These are phyloP conservation scores for Cubamyces lactineus DNA, from an alignment of 768 basidiomycete genomes.

Conservation along the genomic window DNA sequence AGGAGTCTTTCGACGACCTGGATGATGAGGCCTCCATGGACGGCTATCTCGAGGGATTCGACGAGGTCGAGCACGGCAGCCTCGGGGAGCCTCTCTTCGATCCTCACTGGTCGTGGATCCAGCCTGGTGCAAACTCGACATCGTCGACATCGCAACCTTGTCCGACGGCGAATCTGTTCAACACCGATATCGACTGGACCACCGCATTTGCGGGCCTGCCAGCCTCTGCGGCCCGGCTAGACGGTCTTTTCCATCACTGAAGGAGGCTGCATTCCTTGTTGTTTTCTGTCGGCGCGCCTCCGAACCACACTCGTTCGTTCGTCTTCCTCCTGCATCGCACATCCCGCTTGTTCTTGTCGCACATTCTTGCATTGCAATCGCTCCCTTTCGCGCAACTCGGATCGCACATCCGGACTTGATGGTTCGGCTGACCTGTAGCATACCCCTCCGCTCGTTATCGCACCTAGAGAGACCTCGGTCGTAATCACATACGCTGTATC, in stretches of 20 bases:
- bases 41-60: conserved; percentile 2
- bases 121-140: background rate
- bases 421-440: conserved; percentile 16
- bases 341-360: conserved; percentile 5
- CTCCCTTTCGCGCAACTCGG: conserved; percentile 7
- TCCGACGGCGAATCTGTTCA: background rate
- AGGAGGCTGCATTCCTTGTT: conserved; percentile 1
- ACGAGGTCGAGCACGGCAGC: background rate
- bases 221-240: background rate
- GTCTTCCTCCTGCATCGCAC: conserved; percentile 3
- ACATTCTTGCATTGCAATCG: conserved; percentile 11
- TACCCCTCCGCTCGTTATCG: conserved; percentile 13
- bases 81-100: conserved; percentile 21
- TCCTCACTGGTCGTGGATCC: conserved; percentile 21
- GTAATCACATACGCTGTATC: conserved; percentile 14
- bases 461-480: conserved; percentile 2
- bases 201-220: background rate
- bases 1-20: conserved; percentile 16
- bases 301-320: background rate
- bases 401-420: conserved; percentile 9
- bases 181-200: conserved; percentile 8
- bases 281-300: background rate
- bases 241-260: background rate
- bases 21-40: conserved; percentile 11
- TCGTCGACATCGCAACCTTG: conserved; percentile 1